Evolutionary conservation across 371 early-diverging fungal species (phyloP), one percentile per base, ranked within the genome.

Genomic region (Apophysomyces variabilis): DNA sequence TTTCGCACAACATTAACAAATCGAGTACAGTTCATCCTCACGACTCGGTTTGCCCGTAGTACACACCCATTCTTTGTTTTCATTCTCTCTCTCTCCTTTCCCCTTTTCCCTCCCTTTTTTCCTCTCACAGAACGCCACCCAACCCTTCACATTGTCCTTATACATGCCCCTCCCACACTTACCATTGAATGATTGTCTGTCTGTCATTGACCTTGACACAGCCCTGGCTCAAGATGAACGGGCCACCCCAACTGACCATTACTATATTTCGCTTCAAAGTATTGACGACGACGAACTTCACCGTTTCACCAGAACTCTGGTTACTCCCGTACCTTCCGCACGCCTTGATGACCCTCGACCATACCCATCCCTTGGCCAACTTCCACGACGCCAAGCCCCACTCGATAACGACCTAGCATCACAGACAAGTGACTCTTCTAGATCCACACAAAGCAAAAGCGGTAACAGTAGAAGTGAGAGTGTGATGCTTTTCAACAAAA

Each of bases 271-370:
- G 14, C 66, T 70, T 36, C 71, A 59, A 43, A 70, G 71, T 46
- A 58, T 70, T 13, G 71, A 70, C 71, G 71, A 70, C 44, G 71
- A 70, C 16, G 71, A 70, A 66, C 61, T 70, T 32, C 62, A 60
- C 38, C 71, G 64, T 6, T 44, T 70, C 44, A 66, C 66, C 63
- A 66, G 71, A 44, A 61, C 64, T 9, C 57, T 70, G 11, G 57
- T 66, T 32, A 70, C 71, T 16, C 71, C 71, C 7, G 57, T 58
- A 21, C 71, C 71, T 59, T 44, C 57, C 38, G 57, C 45, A 12
- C 45, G 36, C 14, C 11, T 45, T 16, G 46, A 41, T 11, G 45
- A 61, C 16, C 44, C 32, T 43, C 21, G 26, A 7, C 26, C n/a
- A 61, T 61, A n/a, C 8, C 12, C 43, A 16, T 41, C 13, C 21